Evolutionary conservation across 305 asterid genomes (phyloP), one percentile per base, ranked within the genome.

Genomic region (Fraxinus paxiana): DNA sequence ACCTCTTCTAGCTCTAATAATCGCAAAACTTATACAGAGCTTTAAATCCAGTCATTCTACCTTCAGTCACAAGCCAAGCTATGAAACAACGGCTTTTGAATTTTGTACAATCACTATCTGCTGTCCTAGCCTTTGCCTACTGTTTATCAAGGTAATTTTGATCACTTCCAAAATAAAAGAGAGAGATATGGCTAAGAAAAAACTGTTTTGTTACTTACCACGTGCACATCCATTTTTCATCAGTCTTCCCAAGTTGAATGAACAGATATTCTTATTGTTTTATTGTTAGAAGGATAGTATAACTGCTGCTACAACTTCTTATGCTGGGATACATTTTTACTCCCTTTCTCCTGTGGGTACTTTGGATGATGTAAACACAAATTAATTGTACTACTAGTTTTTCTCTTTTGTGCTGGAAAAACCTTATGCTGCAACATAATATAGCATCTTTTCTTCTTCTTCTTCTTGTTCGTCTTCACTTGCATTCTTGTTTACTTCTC

Each of bases 61-160:
- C 97, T 46, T 84, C 93, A 10, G 96, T 91, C 85, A 84, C 97
- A 80, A 86, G 96, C 84, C 93, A 92, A 89, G 75, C 89, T 84
- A 94, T 96, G 80, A 96, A 96, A 83, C 89, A 86, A 51, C 88
- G 98, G 85, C 90, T 96, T 77, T 76, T 96, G 83, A 88, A 92
- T 94, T 96, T 96, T 80, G 91, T 96, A 78, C 87, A 89, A 84
- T 92, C 98, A 61, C 86, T 96, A 84, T 92, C 99, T 17, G 92
- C 97, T 0, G 98, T 96, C 84, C 78, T 96, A 83, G 92, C 97
- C 83, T 90, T 88, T 87, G 99, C 98, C 77, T 90, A 88, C 83
- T 94, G 96, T 87, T 84, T 96, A 78, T 91, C 98, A 15, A 91
- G 99, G 98, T 90, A 84, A 84, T 41, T 84, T 63, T 82, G 30